Conservation (phyloP, 257 asterid genomes). For the Catharanthus roseus region DNA sequence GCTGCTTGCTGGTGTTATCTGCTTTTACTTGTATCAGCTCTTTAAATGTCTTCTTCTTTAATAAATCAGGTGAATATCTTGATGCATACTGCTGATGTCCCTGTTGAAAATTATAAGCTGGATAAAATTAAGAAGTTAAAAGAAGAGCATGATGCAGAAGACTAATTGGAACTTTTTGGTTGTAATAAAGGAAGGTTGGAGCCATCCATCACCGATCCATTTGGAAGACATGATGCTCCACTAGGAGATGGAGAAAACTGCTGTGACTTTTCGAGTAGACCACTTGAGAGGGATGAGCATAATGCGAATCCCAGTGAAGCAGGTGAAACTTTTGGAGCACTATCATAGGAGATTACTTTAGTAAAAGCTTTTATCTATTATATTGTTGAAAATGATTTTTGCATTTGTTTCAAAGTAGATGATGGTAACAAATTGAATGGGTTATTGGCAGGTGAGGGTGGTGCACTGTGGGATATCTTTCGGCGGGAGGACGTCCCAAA, state of each 20-base stretch:
- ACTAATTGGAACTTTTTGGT: slow-evolving; percentile 30
- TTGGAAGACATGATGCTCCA: slow-evolving; percentile 17
- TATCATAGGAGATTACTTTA: slow-evolving; percentile 13
- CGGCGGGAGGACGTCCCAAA: slow-evolving; percentile 64
- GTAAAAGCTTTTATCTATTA: not conserved
- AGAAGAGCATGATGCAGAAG: slow-evolving; percentile 19
- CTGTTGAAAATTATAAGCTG: not conserved
- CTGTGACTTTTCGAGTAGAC: slow-evolving; percentile 13
- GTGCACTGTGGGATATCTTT: slow-evolving; percentile 85
- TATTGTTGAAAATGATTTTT: slow-evolving; percentile 10
- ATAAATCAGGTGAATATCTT: slow-evolving; percentile 48
- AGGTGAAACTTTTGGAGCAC: too few species aligned
- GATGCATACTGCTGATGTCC: slow-evolving; percentile 56
- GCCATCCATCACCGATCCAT: slow-evolving; percentile 12
- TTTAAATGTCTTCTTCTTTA: not conserved
- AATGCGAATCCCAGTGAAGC: too few species aligned
- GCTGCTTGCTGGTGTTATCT: not conserved
- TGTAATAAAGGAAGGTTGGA: slow-evolving; percentile 11
- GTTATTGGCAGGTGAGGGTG: slow-evolving; percentile 36
- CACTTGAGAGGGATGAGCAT: slow-evolving; percentile 10
- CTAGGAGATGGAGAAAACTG: slow-evolving; percentile 6
- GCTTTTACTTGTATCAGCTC: not conserved
- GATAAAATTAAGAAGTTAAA: slow-evolving; percentile 25
- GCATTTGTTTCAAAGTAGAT: slow-evolving; percentile 12
- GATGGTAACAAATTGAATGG: slow-evolving; percentile 8